Evolutionary conservation across 768 basidiomycete species (phyloP), one percentile per base, ranked within the genome.

Genomic region (Tulasnella sp.): DNA sequence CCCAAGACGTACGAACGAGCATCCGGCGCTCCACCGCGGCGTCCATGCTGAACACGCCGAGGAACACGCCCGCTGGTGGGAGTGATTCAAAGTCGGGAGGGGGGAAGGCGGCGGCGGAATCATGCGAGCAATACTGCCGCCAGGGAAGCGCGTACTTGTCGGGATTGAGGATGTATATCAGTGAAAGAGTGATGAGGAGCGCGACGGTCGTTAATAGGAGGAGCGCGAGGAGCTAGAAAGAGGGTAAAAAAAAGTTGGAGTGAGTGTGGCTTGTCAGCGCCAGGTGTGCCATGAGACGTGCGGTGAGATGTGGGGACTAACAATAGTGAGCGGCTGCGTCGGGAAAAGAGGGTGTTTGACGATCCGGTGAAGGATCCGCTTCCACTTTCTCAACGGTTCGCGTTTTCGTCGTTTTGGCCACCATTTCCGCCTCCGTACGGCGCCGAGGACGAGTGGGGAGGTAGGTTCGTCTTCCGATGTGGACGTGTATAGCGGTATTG

Each of bases 121-220:
- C 92, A 76, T 90, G 87, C 32, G 93, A 89, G 85, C 97, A 99
- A 83, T 97, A 98, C 29, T 92, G 90, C 81, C 95, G 90, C 96
- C 96, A 99, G 70, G 96, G 96, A 9, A 98, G 86, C 29, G 95
- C 92, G 74, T 93, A 91, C 84, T 98, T 98, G 88, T 99, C 97
- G 78, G 96, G 96, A 83, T 98, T 96, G 82, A 98, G 88, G 79
- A 96, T 88, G 84, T 98, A 93, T 82, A 95, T 95, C 84, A 98
- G 88, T 77, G 94, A 86, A 79, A 96, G 89, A 40, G 96, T 96
- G 81, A 96, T 87, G 79, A 78, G 55, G 79, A 94, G 90, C 75
- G 93, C 93, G 83, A 98, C 91, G 80, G 91, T 86, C 74, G 91
- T 91, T 82, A 97, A 88, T 76, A 95, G 86, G 79, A 96, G 87